phyloP scores from a whole-genome alignment of 495 filamentous ascomycete species.

The Penicillium angulare region DNA sequence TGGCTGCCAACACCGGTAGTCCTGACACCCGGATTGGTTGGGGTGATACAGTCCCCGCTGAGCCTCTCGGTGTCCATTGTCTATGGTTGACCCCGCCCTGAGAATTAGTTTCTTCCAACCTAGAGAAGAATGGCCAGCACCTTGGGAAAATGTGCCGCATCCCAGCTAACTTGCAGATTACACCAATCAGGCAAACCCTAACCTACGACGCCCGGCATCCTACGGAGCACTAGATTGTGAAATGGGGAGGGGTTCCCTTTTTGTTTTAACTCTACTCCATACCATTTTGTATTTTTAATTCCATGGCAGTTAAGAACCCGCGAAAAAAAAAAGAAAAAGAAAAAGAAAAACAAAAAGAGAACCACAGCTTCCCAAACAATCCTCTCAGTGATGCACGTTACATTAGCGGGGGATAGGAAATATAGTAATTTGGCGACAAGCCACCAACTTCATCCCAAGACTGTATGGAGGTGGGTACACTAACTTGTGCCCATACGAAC shows the following conservation, averaged over 20 bases:
- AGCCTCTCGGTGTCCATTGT: background rate
- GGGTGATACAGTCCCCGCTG: background rate
- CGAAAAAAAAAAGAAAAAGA: slow-evolving; percentile 1
- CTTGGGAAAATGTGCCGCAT: slow-evolving; percentile 14
- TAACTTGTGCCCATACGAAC: too few species aligned
- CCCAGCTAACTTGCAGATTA: slow-evolving; percentile 14
- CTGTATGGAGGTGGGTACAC: too few species aligned
- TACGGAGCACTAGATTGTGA: background rate
- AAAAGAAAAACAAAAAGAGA: background rate
- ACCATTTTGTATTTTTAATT: background rate
- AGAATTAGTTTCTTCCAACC: background rate
- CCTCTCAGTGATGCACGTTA: slow-evolving; percentile 7
- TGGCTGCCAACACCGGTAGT: background rate
- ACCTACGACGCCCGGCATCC: background rate
- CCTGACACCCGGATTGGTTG: background rate
- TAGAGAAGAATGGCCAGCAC: slow-evolving; percentile 14
- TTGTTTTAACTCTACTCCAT: background rate
- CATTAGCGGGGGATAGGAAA: slow-evolving; percentile 13
- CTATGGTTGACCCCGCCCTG: background rate
- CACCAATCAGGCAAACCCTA: slow-evolving; percentile 12
- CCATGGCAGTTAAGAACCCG: too few species aligned
- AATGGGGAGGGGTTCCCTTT: background rate
- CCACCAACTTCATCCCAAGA: too few species aligned
- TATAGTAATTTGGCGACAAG: background rate
- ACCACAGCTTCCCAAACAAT: too few species aligned